A percentile compares a stretch with the other conserved stretches of the same genome.
phyloP scores from a whole-genome alignment of 1,284 basidiomycete species.

The Melampsora larici-populina region DNA sequence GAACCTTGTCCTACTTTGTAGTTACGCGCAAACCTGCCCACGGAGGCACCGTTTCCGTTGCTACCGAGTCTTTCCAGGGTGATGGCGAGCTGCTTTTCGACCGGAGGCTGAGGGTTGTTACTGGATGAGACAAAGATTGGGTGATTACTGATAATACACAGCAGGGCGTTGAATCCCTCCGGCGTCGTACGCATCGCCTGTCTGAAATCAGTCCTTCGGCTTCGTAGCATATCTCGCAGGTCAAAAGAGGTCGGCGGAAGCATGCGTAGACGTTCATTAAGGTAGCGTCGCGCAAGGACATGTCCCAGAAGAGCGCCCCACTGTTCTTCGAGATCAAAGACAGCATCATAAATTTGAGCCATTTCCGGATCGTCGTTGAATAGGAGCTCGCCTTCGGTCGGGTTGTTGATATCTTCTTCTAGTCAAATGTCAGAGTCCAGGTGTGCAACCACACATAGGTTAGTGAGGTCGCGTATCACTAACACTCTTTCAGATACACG shows the following conservation, averaged over 20 bases:
- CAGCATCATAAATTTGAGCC: too few species aligned
- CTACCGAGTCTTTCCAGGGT: too few species aligned
- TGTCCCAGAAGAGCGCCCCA: too few species aligned
- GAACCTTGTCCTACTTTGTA: too few species aligned
- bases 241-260: neutral
- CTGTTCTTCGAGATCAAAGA: too few species aligned
- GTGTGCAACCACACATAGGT: too few species aligned
- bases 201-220: neutral
- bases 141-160: neutral
- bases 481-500: too few species aligned
- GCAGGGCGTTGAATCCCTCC: neutral
- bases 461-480: too few species aligned
- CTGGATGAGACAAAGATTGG: neutral
- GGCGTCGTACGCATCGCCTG: neutral
- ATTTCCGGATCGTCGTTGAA: too few species aligned
- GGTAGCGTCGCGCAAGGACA: neutral
- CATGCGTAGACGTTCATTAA: neutral
- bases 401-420: too few species aligned
- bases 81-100: neutral
- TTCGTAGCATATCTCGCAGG: neutral
- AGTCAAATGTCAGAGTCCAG: too few species aligned
- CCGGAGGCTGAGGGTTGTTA: neutral
- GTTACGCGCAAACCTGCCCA: neutral
- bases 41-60: slow-evolving; percentile 22
- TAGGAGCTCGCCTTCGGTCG: too few species aligned